Percentiles rank a stretch among this genome's conserved stretches.
Evolutionary conservation across 2,329 filamentous ascomycete genomes (phyloP).

Genomic region (Claviceps fusiformis): DNA sequence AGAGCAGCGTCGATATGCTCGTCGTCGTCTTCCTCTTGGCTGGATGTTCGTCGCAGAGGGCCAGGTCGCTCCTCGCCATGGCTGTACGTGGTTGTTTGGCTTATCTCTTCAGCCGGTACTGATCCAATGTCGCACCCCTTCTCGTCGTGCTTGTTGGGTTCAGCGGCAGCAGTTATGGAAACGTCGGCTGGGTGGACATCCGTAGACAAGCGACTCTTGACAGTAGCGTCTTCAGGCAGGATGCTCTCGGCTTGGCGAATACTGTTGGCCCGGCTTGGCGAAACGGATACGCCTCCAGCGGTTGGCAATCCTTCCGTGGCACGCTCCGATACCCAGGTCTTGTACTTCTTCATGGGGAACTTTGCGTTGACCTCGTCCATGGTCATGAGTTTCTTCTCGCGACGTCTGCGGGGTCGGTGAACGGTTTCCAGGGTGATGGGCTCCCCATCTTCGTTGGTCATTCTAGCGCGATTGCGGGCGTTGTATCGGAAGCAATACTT

Average conservation of each 20-base stretch:
- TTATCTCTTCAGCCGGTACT: conserved; percentile 7
- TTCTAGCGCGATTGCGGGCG: conserved; percentile 71
- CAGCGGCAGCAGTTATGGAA: conserved; percentile 7
- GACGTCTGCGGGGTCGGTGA: conserved; percentile 69
- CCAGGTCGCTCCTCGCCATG: conserved; percentile 11
- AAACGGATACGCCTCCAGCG: conserved; percentile 66
- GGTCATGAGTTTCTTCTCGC: conserved; percentile 97
- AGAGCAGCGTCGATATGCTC: conserved; percentile 73
- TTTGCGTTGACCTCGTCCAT: conserved; percentile 98
- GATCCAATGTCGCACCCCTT: conserved; percentile 7
- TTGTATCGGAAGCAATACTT: conserved; percentile 99
- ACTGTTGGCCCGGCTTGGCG: conserved; percentile 60
- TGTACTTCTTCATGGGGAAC: conserved; percentile 94
- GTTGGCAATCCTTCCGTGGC: conserved; percentile 74
- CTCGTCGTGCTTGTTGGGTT: conserved; percentile 8
- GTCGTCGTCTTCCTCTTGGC: conserved; percentile 32
- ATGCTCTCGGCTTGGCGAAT: conserved; percentile 52
- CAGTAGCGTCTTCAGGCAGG: conserved; percentile 25
- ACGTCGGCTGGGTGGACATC: conserved; percentile 10
- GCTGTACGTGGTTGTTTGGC: conserved; percentile 14
- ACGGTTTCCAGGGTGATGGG: conserved; percentile 79
- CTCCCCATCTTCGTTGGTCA: conserved; percentile 68
- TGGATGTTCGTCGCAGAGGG: conserved; percentile 27
- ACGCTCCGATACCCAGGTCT: conserved; percentile 76
- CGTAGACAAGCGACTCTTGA: conserved; percentile 31